Evolutionary conservation across 768 basidiomycete genomes (phyloP), one percentile per base, ranked within the genome.

Genomic region (Sporobolomyces phaffii): DNA sequence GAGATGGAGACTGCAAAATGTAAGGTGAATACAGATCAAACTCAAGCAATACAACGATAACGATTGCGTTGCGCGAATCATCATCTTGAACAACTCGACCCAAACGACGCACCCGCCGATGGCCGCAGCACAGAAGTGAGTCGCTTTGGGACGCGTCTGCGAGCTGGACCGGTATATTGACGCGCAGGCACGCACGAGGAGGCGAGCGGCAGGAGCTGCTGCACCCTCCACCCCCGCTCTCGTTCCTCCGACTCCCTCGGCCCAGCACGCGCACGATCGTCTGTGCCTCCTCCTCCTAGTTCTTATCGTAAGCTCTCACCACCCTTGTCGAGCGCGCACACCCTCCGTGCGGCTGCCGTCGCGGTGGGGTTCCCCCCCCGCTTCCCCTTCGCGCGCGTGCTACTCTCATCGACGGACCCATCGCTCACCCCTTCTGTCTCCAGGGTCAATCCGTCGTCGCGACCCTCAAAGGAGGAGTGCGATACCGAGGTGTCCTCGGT

Each of bases 401-500:
- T n/a, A n/a, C n/a, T n/a, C n/a, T n/a, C n/a, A n/a, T n/a, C n/a
- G n/a, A n/a, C n/a, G n/a, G n/a, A n/a, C n/a, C n/a, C n/a, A n/a
- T 36, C 29, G 15, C 50, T 31, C 31, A 20, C 31, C 33, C 52
- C 10, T n/a, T 24, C 20, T 33, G 10, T 6, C 28, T 1, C 33
- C 69, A 75, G 74, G 74, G 73, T 48, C 56, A 62, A 10, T 57
- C 63, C 26, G 73, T 76, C 22, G 45, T 60, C 28, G 68, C 69
- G 17, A 67, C 71, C 3, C 40, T 72, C 28, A 64, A 67, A 28
- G 62, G 60, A 5, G 68, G 69, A 1, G 26, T 48, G 6, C 58
- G 52, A 22, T 68, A 65, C 36, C 61, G 33, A n/a, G 75, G 73
- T 22, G 72, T 73, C 49, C 74, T 76, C 48, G 51, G 65, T 4